Evolutionary conservation across 2,329 filamentous ascomycete genomes (phyloP), one percentile per base, ranked within the genome.

Genomic region (Beauveria bassiana): DNA sequence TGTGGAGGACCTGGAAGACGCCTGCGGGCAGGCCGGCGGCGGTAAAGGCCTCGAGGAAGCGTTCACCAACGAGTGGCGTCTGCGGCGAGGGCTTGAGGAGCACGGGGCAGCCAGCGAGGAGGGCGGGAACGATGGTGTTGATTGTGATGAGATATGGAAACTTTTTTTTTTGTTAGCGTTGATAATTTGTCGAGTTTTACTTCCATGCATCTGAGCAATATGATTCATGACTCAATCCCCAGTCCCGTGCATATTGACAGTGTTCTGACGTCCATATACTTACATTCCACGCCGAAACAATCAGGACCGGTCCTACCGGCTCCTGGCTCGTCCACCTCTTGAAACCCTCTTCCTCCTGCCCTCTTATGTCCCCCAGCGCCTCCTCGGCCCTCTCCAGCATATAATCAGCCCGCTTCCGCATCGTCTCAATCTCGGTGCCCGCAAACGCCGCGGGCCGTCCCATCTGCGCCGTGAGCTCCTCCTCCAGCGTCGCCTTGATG

Each of bases 211-310:
- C 24, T 38, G 34, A 16, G 34, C 34, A 38, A 38, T 38, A 16
- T 38, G 34, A 38, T 38, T 38, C 34, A 38, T 38, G 34, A 38
- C 14, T 16, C 5, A 2, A 16, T 38, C 1, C 5, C 12, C 34
- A 16, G 34, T 38, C 34, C 12, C 24, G 16, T 31, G 20, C 8
- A 42, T 26, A 7, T 42, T 31, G 5, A 38, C 45, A 26, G 22
- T 47, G 22, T 16, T 26, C 59, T 59, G 5, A 3, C 34, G 2
- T 49, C 8, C 5, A 3, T 26, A 6, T 12, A 74, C 91, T 77
- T 76, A 95, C 92, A 77, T 98, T 98, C 93, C 93, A 98, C 0
- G 93, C 89, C 75, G 97, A 97, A 63, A 98, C 85, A 66, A 97
- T 83, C 63, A 98, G 81, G 18, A 95, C 89, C 10, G 92, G 91